phyloP scores from a whole-genome alignment of 1,284 basidiomycete species.

The Ustilago xerochloae region DNA sequence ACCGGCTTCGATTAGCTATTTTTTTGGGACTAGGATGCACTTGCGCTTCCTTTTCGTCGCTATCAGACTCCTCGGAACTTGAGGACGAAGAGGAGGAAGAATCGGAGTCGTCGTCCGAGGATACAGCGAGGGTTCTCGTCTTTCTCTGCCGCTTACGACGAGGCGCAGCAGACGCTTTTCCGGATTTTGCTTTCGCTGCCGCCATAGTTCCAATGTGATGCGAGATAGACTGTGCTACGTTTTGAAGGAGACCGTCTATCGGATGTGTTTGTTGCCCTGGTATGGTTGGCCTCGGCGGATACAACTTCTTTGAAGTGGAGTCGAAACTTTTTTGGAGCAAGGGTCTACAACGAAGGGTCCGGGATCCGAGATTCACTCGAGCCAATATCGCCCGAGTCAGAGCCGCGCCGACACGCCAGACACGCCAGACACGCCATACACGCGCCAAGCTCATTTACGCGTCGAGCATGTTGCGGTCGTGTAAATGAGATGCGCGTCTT shows the following conservation, averaged over 20 bases:
- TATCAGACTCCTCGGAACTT: constrained; percentile 14
- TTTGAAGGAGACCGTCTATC: background rate
- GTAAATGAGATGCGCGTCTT: constrained; percentile 46
- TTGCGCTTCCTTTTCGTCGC: background rate
- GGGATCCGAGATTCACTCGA: background rate
- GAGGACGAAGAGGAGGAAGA: constrained; percentile 36
- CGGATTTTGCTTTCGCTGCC: constrained; percentile 14
- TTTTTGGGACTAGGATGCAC: background rate
- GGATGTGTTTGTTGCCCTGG: no score
- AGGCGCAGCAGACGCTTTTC: constrained; percentile 8
- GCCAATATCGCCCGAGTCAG: background rate
- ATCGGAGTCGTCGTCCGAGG: constrained; percentile 30
- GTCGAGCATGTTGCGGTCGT: constrained; percentile 14
- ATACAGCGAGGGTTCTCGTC: constrained; percentile 38
- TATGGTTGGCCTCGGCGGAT: background rate
- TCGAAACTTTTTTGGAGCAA: background rate
- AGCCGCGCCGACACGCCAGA: background rate
- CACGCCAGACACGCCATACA: background rate
- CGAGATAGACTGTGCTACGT: background rate
- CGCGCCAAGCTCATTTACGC: constrained; percentile 38
- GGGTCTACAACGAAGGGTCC: background rate
- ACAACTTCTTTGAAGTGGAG: background rate
- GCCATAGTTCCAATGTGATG: constrained; percentile 7
- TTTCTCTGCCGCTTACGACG: constrained; percentile 38
- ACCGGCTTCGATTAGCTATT: background rate